These are phyloP conservation scores for Cladosporium sp. DNA, from an alignment of 2,329 filamentous ascomycete species.

Conservation along the genomic window DNA sequence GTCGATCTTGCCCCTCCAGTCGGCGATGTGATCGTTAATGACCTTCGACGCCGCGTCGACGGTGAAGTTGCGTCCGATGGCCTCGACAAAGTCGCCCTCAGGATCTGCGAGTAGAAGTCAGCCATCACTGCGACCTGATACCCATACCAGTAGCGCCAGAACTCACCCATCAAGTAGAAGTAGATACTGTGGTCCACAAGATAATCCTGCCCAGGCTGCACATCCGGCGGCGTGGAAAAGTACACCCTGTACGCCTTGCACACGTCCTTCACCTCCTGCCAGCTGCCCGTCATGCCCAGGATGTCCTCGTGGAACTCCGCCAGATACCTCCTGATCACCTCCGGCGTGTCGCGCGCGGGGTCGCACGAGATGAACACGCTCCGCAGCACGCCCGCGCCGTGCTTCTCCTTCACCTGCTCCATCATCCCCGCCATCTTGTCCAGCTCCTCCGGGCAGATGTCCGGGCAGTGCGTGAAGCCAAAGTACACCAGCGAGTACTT, in stretches of 20 bases:
- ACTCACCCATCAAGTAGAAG: slow-evolving; percentile 88
- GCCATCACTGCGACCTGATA: neutral
- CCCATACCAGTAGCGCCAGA: neutral
- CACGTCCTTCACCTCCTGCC: slow-evolving; percentile 85
- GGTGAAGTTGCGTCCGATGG: slow-evolving; percentile 88
- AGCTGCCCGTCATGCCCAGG: slow-evolving; percentile 84
- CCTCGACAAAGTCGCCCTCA: slow-evolving; percentile 96
- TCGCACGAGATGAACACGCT: slow-evolving; percentile 96
- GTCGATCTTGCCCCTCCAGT: slow-evolving; percentile 59
- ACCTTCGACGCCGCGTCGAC: slow-evolving; percentile 77
- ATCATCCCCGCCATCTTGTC: slow-evolving; percentile 99
- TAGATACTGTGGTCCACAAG: slow-evolving; percentile 98
- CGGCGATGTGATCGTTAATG: slow-evolving; percentile 78
- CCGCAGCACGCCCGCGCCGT: slow-evolving; percentile 49
- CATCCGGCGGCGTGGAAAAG: slow-evolving; percentile 83
- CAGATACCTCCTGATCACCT: slow-evolving; percentile 78
- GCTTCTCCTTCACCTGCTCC: slow-evolving; percentile 54
- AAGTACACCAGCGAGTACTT: slow-evolving; percentile 91
- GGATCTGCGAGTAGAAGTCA: slow-evolving; percentile 54
- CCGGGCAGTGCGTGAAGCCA: slow-evolving; percentile 95
- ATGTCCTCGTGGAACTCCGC: slow-evolving; percentile 83
- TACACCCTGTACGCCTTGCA: slow-evolving; percentile 97
- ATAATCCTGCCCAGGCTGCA: slow-evolving; percentile 92
- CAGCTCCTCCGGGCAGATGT: slow-evolving; percentile 97
- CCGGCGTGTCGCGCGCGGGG: slow-evolving; percentile 80